phyloP scores from a whole-genome alignment of 73 alveolate species.

The Tetrahymena elliotti region DNA sequence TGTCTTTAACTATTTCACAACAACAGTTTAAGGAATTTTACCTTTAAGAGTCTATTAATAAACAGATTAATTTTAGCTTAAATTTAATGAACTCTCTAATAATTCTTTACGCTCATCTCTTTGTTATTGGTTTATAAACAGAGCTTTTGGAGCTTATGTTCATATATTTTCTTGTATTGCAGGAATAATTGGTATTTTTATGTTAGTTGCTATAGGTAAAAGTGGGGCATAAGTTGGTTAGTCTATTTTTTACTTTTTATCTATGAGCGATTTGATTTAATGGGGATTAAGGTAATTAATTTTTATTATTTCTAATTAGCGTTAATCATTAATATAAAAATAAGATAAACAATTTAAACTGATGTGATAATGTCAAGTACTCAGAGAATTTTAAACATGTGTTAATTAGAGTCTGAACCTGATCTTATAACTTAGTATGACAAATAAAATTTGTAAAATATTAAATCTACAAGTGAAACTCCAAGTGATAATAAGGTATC shows the following conservation, averaged over 20 bases:
- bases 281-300: not conserved
- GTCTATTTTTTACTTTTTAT: not conserved
- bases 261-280: not conserved
- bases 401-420: not conserved
- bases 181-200: not conserved
- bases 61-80: not conserved
- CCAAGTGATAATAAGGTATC: too few species aligned
- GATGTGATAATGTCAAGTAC: not conserved
- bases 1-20: not conserved
- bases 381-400: not conserved
- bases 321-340: too few species aligned
- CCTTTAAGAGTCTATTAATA: not conserved
- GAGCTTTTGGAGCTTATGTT: not conserved
- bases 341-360: not conserved
- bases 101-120: not conserved
- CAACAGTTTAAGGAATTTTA: not conserved
- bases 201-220: not conserved
- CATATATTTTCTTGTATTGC: not conserved
- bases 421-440: not conserved
- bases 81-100: not conserved
- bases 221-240: not conserved
- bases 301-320: too few species aligned
- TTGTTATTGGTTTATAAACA: not conserved
- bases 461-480: too few species aligned
- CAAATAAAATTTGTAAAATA: not conserved